Percentiles rank a stretch among this genome's conserved stretches.
Conservation (phyloP, 140 eudicot species). For the Cichorium intybus region DNA sequence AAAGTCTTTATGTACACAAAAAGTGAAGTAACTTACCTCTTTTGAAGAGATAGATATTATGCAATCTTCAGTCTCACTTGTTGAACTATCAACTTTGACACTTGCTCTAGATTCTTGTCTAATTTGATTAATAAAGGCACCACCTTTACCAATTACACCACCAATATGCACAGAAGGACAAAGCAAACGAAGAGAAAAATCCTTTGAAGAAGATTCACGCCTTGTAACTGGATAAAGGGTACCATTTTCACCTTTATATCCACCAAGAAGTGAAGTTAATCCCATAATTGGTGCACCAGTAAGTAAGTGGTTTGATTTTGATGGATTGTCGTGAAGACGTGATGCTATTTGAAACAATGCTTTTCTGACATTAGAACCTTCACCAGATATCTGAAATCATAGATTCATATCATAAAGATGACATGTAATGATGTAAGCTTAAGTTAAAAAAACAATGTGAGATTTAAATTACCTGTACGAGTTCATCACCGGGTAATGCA, state of each 20-base stretch:
- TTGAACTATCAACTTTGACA: conserved; percentile 65
- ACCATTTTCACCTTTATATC: conserved; percentile 69
- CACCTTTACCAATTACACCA: conserved; percentile 82
- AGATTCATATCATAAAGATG: not conserved
- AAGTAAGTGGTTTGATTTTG: conserved; percentile 64
- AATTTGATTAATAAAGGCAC: conserved; percentile 69
- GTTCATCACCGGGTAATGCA: conserved; percentile 70
- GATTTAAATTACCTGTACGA: conserved; percentile 68
- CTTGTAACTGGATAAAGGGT: conserved; percentile 53
- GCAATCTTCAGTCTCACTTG: conserved; percentile 67
- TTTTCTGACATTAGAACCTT: conserved; percentile 58
- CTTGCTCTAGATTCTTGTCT: conserved; percentile 75
- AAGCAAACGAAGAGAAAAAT: conserved; percentile 59
- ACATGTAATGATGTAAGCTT: not conserved
- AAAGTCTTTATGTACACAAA: too few relatives aligned
- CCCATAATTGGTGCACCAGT: conserved; percentile 66
- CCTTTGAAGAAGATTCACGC: conserved; percentile 53
- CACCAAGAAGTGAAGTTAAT: conserved; percentile 54
- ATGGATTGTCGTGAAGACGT: conserved; percentile 79
- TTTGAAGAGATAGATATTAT: conserved; percentile 59
- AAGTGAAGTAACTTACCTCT: conserved; percentile 68
- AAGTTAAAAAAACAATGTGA: not conserved
- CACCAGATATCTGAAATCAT: conserved; percentile 79
- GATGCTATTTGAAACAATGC: conserved; percentile 71
- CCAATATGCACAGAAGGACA: conserved; percentile 74